These are phyloP conservation scores for Tuber microsphaerosporum DNA, from an alignment of 495 filamentous ascomycete genomes.

Conservation along the genomic window DNA sequence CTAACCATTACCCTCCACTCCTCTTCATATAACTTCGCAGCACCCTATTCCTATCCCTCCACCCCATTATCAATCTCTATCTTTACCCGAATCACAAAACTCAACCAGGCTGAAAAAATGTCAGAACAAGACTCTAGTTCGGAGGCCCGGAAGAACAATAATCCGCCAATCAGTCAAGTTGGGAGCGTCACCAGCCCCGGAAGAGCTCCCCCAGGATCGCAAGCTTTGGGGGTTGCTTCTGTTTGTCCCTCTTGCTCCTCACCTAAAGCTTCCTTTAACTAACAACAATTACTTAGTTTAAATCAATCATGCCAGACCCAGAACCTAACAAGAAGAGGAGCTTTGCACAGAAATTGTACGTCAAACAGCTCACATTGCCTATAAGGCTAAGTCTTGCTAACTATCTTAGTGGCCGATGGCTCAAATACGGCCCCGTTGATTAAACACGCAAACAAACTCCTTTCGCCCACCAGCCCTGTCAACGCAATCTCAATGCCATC, in stretches of 20 bases:
- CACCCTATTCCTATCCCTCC: neutral
- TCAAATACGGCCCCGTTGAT: constrained; percentile 32
- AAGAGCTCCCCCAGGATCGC: constrained; percentile 25
- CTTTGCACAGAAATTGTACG: constrained; percentile 33
- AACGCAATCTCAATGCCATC: neutral
- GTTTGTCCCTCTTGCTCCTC: constrained; percentile 11
- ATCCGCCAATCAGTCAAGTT: constrained; percentile 29
- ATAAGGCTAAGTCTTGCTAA: neutral
- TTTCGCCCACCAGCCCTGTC: constrained; percentile 6
- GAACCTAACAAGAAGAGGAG: constrained; percentile 22
- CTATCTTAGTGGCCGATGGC: constrained; percentile 22
- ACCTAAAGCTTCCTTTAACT: neutral
- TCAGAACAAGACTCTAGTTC: constrained; percentile 21
- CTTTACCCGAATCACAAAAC: neutral
- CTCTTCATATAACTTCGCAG: neutral
- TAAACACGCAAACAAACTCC: constrained; percentile 20
- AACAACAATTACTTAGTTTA: neutral
- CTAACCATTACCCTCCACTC: neutral
- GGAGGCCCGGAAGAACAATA: constrained; percentile 30
- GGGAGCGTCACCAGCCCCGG: constrained; percentile 13
- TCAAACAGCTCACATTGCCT: neutral
- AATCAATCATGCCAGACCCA: constrained; percentile 24
- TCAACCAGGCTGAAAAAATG: constrained; percentile 7
- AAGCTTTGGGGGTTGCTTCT: constrained; percentile 22
- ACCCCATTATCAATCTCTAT: neutral